Conservation (phyloP, 177 flowering plant genomes). For the Vitis hybrid region DNA sequence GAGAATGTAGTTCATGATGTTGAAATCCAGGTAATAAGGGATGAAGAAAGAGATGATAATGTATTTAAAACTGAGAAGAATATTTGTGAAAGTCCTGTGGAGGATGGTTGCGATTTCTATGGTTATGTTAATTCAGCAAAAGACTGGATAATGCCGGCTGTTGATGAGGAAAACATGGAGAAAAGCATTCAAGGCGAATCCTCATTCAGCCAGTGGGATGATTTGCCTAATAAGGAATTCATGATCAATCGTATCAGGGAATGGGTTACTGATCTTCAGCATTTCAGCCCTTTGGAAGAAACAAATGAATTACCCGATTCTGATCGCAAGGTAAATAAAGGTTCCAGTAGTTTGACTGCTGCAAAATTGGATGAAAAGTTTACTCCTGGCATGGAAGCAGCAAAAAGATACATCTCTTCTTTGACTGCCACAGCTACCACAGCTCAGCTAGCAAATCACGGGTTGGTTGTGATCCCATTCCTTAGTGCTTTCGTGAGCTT, state of each 20-base stretch:
- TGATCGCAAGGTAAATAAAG: constrained; percentile 28
- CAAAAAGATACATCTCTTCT: constrained; percentile 74
- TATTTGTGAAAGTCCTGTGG: constrained; percentile 25
- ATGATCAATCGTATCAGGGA: constrained; percentile 74
- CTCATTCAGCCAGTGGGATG: constrained; percentile 35
- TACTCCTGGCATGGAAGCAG: constrained; percentile 69
- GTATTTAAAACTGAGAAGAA: constrained; percentile 22
- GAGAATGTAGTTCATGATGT: constrained; percentile 26
- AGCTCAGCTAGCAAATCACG: constrained; percentile 86
- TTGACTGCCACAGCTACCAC: constrained; percentile 61
- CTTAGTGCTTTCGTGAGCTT: constrained; percentile 76
- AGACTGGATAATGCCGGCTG: constrained; percentile 54
- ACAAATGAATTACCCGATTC: constrained; percentile 29
- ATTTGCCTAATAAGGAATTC: constrained; percentile 49
- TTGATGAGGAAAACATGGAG: constrained; percentile 29
- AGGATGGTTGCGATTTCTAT: constrained; percentile 45
- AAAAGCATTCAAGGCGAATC: constrained; percentile 33
- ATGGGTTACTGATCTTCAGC: constrained; percentile 78
- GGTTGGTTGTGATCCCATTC: constrained; percentile 79
- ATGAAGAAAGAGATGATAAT: constrained; percentile 28
- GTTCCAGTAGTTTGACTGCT: constrained; percentile 22
- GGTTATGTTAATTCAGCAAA: constrained; percentile 45
- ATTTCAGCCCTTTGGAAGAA: constrained; percentile 50
- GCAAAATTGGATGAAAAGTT: constrained; percentile 44
- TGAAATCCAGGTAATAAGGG: constrained; percentile 19